These are phyloP conservation scores for Chrysanthemum makinoi DNA, from an alignment of 129 eudicot genomes.

Conservation along the genomic window DNA sequence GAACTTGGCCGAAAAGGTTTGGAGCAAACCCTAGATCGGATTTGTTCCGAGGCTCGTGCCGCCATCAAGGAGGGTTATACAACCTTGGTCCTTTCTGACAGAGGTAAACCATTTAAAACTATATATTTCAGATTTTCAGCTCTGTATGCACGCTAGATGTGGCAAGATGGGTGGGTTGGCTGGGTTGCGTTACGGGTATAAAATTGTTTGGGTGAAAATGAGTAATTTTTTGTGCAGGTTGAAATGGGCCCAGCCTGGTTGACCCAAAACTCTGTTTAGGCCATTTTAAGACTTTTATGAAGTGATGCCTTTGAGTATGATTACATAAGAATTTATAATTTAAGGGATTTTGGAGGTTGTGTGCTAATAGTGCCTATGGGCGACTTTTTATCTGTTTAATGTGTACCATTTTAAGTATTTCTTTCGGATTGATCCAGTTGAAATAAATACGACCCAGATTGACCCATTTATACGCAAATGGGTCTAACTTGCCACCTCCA, in stretches of 20 bases:
- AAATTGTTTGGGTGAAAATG: not conserved
- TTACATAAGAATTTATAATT: not conserved
- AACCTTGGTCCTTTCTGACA: constrained; percentile 83
- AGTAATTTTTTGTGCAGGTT: not conserved
- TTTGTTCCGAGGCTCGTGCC: constrained; percentile 75
- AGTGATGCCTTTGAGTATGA: not conserved
- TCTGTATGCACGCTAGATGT: not conserved
- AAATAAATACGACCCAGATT: not conserved
- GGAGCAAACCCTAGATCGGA: constrained; percentile 85
- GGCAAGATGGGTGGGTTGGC: not conserved
- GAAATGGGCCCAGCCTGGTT: not conserved
- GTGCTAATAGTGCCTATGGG: not conserved
- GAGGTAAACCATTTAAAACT: constrained; percentile 52
- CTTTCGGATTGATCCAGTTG: no score
- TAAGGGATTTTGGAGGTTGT: not conserved
- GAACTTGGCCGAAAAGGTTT: constrained; percentile 77
- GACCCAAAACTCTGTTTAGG: not conserved
- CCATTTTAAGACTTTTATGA: not conserved
- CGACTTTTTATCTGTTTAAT: not conserved
- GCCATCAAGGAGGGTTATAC: constrained; percentile 93
- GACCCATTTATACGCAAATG: not conserved
- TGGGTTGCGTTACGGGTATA: not conserved
- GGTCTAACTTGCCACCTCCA: not conserved
- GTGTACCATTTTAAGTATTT: not conserved
- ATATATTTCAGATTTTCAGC: not conserved